phyloP scores from a whole-genome alignment of 768 basidiomycete species.

The Suillus plorans region DNA sequence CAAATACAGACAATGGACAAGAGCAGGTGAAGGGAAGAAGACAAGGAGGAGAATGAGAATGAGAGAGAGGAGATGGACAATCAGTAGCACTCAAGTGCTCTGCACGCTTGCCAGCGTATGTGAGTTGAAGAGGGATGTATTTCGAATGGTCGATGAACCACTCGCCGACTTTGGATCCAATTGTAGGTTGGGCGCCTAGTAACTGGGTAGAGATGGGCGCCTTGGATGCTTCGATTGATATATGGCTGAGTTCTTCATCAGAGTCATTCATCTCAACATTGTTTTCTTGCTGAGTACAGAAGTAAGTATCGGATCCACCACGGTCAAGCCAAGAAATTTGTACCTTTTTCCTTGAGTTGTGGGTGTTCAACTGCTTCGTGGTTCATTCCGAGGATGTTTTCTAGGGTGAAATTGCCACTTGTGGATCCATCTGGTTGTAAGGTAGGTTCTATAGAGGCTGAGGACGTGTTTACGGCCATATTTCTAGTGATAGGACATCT shows the following conservation, averaged over 20 bases:
- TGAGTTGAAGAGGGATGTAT: slow-evolving; percentile 78
- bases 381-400: slow-evolving; percentile 66
- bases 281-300: slow-evolving; percentile 20
- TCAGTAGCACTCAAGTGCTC: no score
- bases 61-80: no score
- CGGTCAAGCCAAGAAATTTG: background rate
- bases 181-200: slow-evolving; percentile 55
- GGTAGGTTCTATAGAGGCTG: slow-evolving; percentile 15
- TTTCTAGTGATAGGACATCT: slow-evolving; percentile 10
- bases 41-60: no score
- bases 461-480: slow-evolving; percentile 19
- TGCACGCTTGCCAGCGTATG: slow-evolving; percentile 45
- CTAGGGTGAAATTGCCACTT: slow-evolving; percentile 50
- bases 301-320: slow-evolving; percentile 9
- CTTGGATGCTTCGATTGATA: slow-evolving; percentile 25
- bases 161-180: slow-evolving; percentile 68
- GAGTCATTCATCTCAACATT: slow-evolving; percentile 38
- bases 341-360: slow-evolving; percentile 28
- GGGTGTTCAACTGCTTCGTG: slow-evolving; percentile 65
- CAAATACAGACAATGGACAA: no score
- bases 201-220: slow-evolving; percentile 28
- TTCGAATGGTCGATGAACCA: slow-evolving; percentile 85
- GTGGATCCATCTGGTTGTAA: slow-evolving; percentile 4
- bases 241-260: slow-evolving; percentile 40
- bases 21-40: no score